Percentiles rank a stretch among this genome's conserved stretches.
Conservation (phyloP, 2,329 filamentous ascomycete species). For the Aspergillus intermedius region DNA sequence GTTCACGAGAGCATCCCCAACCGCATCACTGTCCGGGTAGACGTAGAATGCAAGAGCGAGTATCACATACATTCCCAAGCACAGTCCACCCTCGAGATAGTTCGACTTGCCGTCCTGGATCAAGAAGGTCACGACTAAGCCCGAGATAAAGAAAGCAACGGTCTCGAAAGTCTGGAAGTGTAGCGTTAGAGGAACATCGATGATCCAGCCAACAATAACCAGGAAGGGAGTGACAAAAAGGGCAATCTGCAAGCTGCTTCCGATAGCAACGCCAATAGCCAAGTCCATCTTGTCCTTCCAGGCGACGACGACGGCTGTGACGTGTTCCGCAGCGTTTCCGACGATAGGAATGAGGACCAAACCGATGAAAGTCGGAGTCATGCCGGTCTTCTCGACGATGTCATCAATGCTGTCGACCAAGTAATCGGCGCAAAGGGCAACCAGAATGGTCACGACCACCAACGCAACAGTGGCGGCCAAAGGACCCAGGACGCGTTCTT, state of each 20-base stretch:
- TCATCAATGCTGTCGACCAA: conserved; percentile 67
- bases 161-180: conserved; percentile 59
- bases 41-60: conserved; percentile 56
- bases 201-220: conserved; percentile 71
- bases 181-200: conserved; percentile 62
- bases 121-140: conserved; percentile 78
- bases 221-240: conserved; percentile 72
- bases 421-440: conserved; percentile 63
- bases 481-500: conserved; percentile 53
- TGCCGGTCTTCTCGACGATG: conserved; percentile 54
- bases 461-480: conserved; percentile 52
- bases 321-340: conserved; percentile 77
- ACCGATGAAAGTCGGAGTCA: conserved; percentile 70
- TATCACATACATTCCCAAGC: conserved; percentile 73
- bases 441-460: conserved; percentile 48
- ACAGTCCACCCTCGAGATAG: conserved; percentile 69
- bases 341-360: conserved; percentile 75
- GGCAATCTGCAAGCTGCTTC: conserved; percentile 70
- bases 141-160: conserved; percentile 71
- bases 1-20: no score
- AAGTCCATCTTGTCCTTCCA: conserved; percentile 82
- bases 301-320: conserved; percentile 71
- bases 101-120: conserved; percentile 78
- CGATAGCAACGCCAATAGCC: conserved; percentile 72
- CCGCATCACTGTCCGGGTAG: conserved; percentile 20